Conservation (phyloP, 176 grass and related monocot genomes). For the Alloteropsis semialata region DNA sequence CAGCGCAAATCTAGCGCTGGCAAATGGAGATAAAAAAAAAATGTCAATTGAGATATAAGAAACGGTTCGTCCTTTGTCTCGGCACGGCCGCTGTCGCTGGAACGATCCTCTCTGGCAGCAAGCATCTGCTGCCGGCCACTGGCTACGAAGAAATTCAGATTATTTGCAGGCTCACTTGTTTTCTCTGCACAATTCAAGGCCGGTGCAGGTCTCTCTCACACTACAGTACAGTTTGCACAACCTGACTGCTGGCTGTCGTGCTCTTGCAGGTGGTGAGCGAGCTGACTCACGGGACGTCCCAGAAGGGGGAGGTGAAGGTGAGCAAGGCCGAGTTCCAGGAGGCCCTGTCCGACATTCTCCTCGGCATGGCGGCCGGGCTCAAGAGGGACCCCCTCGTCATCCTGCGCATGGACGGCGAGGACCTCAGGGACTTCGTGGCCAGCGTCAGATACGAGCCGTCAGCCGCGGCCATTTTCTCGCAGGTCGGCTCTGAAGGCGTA, state of each 20-base stretch:
- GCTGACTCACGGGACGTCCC: conserved; percentile 55
- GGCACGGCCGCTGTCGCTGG: not conserved
- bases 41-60: not conserved
- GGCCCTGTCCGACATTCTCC: conserved; percentile 60
- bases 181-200: not conserved
- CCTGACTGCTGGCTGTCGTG: conserved; percentile 10
- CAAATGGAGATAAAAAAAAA: not conserved
- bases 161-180: not conserved
- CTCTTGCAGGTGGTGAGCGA: conserved; percentile 69
- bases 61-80: not conserved
- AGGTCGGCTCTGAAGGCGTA: conserved; percentile 22
- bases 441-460: conserved; percentile 50
- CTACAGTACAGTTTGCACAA: not conserved
- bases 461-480: conserved; percentile 53
- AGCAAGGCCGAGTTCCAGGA: conserved; percentile 77
- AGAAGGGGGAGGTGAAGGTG: conserved; percentile 70
- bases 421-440: conserved; percentile 68
- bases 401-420: conserved; percentile 86
- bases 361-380: conserved; percentile 90
- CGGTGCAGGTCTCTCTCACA: not conserved
- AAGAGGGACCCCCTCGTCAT: conserved; percentile 93
- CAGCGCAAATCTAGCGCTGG: not conserved
- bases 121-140: not conserved
- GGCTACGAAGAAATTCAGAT: not conserved
- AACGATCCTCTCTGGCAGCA: not conserved